Evolutionary conservation across 495 filamentous ascomycete species (phyloP).

Genomic region (Aspergillus panamensis): DNA sequence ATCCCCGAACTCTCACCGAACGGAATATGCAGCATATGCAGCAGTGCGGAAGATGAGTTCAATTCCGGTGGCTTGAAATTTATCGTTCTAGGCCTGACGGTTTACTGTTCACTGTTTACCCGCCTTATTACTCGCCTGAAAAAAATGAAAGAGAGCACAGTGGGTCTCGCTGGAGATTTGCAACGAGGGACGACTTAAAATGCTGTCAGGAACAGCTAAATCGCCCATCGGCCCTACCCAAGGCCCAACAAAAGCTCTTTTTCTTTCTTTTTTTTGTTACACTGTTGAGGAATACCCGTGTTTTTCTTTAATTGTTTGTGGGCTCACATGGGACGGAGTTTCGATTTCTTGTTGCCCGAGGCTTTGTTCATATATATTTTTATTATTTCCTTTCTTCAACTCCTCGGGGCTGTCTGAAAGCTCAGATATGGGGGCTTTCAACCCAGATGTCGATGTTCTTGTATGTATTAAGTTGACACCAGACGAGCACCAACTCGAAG

Average conservation of each 20-base stretch:
- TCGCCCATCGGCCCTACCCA: conserved; percentile 3
- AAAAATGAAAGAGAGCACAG: background rate
- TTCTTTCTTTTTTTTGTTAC: background rate
- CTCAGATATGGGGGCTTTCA: background rate
- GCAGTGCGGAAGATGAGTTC: background rate
- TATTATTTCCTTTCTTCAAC: background rate
- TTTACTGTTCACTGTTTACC: background rate
- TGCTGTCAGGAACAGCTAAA: conserved; percentile 14
- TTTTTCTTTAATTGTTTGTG: background rate
- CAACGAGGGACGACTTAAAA: background rate
- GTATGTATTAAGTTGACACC: conserved; percentile 8
- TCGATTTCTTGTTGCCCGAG: background rate
- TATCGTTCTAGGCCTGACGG: conserved; percentile 4
- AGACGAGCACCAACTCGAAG: background rate
- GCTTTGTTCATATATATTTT: too few relatives aligned
- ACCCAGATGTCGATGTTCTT: background rate
- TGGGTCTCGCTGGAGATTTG: background rate
- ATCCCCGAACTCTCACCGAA: conserved; percentile 4
- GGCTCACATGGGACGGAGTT: conserved; percentile 11
- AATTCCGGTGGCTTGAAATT: conserved; percentile 6
- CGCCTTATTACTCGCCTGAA: conserved; percentile 7
- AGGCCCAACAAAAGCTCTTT: background rate
- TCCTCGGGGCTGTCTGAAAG: background rate
- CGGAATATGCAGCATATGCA: conserved; percentile 11
- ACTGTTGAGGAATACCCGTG: conserved; percentile 13